Conservation (phyloP, 148 eudicot genomes). For the Vaccinium vitisidaea region DNA sequence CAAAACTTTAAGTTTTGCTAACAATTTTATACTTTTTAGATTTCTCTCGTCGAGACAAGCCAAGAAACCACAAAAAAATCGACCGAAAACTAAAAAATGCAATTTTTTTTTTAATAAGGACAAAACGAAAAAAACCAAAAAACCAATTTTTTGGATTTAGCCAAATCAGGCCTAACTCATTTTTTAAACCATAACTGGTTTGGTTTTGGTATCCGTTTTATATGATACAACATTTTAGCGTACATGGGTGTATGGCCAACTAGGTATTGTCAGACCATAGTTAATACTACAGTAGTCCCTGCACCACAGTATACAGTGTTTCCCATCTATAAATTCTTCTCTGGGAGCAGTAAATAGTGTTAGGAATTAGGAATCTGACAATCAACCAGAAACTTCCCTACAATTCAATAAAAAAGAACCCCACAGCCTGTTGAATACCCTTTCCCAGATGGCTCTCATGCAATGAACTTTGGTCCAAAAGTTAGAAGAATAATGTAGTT, state of each 20-base stretch:
- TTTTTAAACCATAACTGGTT: too few species aligned
- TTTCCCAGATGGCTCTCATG: background rate
- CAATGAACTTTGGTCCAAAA: background rate
- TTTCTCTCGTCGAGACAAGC: too few species aligned
- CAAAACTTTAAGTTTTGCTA: too few species aligned
- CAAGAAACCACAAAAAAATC: too few species aligned
- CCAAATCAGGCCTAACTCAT: too few species aligned
- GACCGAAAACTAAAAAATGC: too few species aligned
- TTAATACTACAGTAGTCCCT: background rate
- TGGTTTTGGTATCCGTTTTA: too few species aligned
- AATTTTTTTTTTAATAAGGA: too few species aligned
- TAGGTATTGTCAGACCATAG: background rate
- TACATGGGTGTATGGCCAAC: background rate
- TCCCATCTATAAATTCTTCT: background rate
- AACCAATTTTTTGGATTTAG: too few species aligned
- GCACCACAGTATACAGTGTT: background rate
- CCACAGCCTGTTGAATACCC: background rate
- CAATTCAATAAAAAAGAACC: background rate
- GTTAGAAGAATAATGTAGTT: background rate
- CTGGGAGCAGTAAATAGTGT: background rate
- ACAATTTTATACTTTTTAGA: too few species aligned
- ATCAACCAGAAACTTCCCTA: background rate
- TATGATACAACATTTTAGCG: too few species aligned
- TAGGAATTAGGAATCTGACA: conserved; percentile 10
- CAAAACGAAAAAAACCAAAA: too few species aligned